Percentiles rank a stretch among this genome's conserved stretches.
Evolutionary conservation across 73 alveolate genomes (phyloP).

Genomic region (Tetrahymena elliotti): DNA sequence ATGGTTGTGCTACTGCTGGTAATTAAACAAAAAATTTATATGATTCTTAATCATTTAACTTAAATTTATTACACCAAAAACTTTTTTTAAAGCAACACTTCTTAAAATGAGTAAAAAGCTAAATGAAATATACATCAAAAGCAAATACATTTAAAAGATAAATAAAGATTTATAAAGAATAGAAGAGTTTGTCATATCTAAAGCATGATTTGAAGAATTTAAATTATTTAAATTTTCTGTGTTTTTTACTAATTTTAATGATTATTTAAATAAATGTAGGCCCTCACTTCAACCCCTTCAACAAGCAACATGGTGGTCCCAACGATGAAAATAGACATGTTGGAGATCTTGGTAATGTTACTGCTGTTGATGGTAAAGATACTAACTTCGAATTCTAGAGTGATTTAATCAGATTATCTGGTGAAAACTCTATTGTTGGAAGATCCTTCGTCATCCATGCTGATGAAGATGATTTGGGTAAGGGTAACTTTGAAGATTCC

Average conservation of each 20-base stretch:
- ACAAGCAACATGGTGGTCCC: constrained; percentile 72
- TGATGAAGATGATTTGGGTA: constrained; percentile 72
- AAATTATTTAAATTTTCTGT: neutral
- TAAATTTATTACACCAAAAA: too few relatives aligned
- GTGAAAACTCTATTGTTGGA: constrained; percentile 52
- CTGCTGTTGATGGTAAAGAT: constrained; percentile 33
- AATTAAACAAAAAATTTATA: neutral
- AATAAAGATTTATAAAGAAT: too few relatives aligned
- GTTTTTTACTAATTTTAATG: neutral
- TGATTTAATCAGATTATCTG: constrained; percentile 18
- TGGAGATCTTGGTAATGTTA: constrained; percentile 86
- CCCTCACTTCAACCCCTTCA: constrained; percentile 81
- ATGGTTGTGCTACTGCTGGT: constrained; percentile 83
- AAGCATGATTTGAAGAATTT: too few relatives aligned
- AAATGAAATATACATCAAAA: too few relatives aligned
- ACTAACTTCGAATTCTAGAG: neutral
- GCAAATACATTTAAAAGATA: too few relatives aligned
- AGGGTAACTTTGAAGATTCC: constrained; percentile 61
- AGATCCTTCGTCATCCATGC: constrained; percentile 68
- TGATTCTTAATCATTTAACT: neutral
- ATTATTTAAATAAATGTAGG: neutral
- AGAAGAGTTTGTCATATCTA: too few relatives aligned
- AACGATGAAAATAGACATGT: constrained; percentile 72
- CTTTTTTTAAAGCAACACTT: too few relatives aligned
- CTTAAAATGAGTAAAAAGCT: too few relatives aligned